Evolutionary conservation across 2,329 filamentous ascomycete species (phyloP), one percentile per base, ranked within the genome.

Genomic region (Calonectria crousiana): DNA sequence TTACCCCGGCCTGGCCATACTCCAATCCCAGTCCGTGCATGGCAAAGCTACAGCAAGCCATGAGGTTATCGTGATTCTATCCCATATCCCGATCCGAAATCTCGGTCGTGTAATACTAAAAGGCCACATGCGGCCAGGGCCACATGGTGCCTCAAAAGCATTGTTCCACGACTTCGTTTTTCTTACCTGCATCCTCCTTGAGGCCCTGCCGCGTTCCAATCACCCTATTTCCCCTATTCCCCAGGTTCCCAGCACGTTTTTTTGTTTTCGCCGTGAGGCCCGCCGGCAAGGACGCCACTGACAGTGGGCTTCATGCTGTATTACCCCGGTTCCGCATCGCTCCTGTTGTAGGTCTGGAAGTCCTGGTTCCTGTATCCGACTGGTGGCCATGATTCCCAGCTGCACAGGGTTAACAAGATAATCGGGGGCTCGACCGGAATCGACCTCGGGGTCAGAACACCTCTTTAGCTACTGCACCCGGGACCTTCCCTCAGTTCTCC

Each of bases 241-340:
- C 36, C 30, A 30, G 60, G 47, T 18, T 18, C 30, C 51, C 51
- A 26, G 28, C 20, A 23, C 47, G 28, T 69, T 47, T 26, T 49
- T 36, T 28, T 36, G 16, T 47, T 53, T 41, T 51, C 49, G 36
- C 53, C 44, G 49, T 60, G 41, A 74, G 62, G 49, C 20, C 44
- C 51, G 49, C 66, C 68, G 38, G 26, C 34, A 52, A 36, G 60
- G 34, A 72, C 67, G 60, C 75, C 75, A 74, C 67, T 69, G 10
- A 69, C 78, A 52, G 78, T 78, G 47, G 44, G 66, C 65, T 67
- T 62, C 62, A 71, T 67, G 66, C 49, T 60, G 78, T 77, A 67
- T 49, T 36, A 72, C 77, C 65, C 52, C 44, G 38, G 52, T 67
- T 72, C 74, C 62, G 67, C 70, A 41, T 73, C 65, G 68, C 64